Conservation (phyloP, 2,329 filamentous ascomycete species). For the Parastagonospora nodorum region DNA sequence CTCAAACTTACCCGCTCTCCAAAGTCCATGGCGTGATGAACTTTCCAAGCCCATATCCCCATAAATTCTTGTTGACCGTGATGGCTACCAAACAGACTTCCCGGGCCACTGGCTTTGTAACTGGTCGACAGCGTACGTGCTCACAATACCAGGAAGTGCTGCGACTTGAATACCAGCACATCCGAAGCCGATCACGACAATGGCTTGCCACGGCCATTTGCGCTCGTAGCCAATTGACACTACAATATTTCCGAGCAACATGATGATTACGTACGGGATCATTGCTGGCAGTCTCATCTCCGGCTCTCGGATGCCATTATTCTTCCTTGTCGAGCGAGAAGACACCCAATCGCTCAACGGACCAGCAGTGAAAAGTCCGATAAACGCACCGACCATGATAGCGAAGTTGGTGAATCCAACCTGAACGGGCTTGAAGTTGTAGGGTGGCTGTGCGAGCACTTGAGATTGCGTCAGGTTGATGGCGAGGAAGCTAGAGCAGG, state of each 20-base stretch:
- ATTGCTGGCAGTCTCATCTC: conserved; percentile 63
- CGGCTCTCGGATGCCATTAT: conserved; percentile 61
- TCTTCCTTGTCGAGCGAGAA: conserved; percentile 57
- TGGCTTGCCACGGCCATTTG: conserved; percentile 59
- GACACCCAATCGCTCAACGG: conserved; percentile 63
- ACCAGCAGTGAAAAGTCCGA: conserved; percentile 61
- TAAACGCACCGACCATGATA: conserved; percentile 58
- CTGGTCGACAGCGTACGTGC: conserved; percentile 65
- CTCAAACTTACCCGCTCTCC: conserved; percentile 48
- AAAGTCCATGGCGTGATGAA: conserved; percentile 61
- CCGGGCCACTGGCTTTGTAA: conserved; percentile 69
- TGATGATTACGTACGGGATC: conserved; percentile 63
- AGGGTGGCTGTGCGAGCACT: conserved; percentile 60
- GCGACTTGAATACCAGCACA: conserved; percentile 64
- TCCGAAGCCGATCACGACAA: conserved; percentile 64
- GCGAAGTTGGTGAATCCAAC: conserved; percentile 65
- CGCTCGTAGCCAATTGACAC: conserved; percentile 60
- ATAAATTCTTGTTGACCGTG: conserved; percentile 68
- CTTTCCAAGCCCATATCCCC: conserved; percentile 65
- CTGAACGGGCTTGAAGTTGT: conserved; percentile 56
- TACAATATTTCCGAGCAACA: conserved; percentile 63
- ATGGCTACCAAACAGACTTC: conserved; percentile 64
- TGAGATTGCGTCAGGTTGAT: conserved; percentile 65
- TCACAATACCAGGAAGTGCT: conserved; percentile 63
- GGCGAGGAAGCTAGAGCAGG: conserved; percentile 61